phyloP scores from a whole-genome alignment of 2,329 filamentous ascomycete genomes.

The Venturiaceae sp. region DNA sequence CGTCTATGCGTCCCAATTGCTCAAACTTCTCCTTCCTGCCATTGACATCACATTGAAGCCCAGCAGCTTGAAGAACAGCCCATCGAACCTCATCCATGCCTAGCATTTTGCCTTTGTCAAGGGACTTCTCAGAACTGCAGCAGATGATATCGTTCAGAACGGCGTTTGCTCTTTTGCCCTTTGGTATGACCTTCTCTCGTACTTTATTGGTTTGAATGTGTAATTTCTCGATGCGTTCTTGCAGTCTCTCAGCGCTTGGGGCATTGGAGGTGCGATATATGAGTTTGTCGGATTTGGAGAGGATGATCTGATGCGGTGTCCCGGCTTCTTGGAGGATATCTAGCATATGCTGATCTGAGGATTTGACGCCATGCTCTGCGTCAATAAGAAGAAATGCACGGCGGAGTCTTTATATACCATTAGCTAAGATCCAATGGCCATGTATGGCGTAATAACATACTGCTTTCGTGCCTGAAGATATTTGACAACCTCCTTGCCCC shows the following conservation, averaged over 20 bases:
- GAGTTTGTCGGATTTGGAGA: slow-evolving; percentile 57
- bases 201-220: slow-evolving; percentile 28
- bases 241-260: slow-evolving; percentile 2
- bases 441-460: slow-evolving; percentile 21
- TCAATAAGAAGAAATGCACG: slow-evolving; percentile 58
- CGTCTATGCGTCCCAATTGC: neutral
- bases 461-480: slow-evolving; percentile 54
- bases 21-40: slow-evolving; percentile 11
- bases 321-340: slow-evolving; percentile 44
- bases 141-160: slow-evolving; percentile 41
- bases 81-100: slow-evolving; percentile 55
- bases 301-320: slow-evolving; percentile 53
- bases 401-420: slow-evolving; percentile 34
- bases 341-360: slow-evolving; percentile 48
- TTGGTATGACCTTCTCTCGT: slow-evolving; percentile 31
- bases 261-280: slow-evolving; percentile 23
- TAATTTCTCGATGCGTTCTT: slow-evolving; percentile 19
- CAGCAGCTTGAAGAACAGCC: slow-evolving; percentile 54
- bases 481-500: slow-evolving; percentile 60
- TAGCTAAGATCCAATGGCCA: neutral
- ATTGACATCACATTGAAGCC: slow-evolving; percentile 34
- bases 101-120: slow-evolving; percentile 37
- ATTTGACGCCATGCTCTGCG: slow-evolving; percentile 52
- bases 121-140: slow-evolving; percentile 42
- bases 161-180: slow-evolving; percentile 25